Evolutionary conservation across 192 early-diverging fungal genomes (phyloP), one percentile per base, ranked within the genome.

Genomic region (Chytriomyces confervae): DNA sequence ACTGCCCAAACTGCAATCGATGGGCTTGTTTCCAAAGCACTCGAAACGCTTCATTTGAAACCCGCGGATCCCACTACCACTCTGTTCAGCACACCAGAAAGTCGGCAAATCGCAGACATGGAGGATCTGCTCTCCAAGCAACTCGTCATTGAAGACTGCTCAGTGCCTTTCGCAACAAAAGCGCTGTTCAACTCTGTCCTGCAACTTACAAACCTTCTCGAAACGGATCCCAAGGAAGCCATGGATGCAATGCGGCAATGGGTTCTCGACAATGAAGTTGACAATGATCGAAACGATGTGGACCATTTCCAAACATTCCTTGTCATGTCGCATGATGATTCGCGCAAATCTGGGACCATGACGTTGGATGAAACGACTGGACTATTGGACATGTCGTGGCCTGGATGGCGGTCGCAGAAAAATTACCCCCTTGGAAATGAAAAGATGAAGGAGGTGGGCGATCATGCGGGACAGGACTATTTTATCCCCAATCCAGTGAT

Each of bases 301-400:
- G 63, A 72, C 47, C 79, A 86, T 70, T 83, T 85, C 23, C 85
- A 86, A 50, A 82, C 77, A 2, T 85, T 80, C 70, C 75, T 86
- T 49, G 74, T 86, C 46, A 86, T 86, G 85, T 86, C 85, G 36
- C 85, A 86, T 72, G 85, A 86, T 61, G 79, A 86, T 16, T 63
- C 74, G 24, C 73, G 72, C 18, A 85, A 60, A 60, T 60, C 57
- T n/a, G 57, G 57, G 16, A 60, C 57, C 0, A 60, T 60, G 57
- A 16, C 16, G 57, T 23, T 60, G 57, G 16, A 60, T 23, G 20
- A 60, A n/a, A 23, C 16, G 16, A 60, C 57, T 60, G 57, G 57
- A 16, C 16, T 23, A 1, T 60, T 60, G 16, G 20, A 23, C 2
- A 60, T 60, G 16, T n/a, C 16, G 16, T 60, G 57, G 57, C 57